Base-by-base conservation (phyloP, 345 rosid species). In the Cochlearia excelsa region DNA sequence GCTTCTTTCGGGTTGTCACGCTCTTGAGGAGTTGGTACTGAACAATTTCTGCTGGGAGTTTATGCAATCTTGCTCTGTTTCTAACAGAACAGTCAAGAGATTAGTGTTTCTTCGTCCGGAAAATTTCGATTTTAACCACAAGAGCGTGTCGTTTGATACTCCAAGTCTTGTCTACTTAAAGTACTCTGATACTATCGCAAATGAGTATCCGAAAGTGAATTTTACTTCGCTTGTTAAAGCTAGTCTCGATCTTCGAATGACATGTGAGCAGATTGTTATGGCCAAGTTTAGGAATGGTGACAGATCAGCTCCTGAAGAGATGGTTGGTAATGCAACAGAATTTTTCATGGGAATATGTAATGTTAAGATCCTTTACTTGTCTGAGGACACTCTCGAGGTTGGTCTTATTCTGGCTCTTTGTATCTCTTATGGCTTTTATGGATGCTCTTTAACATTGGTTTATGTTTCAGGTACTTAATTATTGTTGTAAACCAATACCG, bases 181-280 rank as follows among this genome's bases (percentile, higher is more conserved):
- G 4, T 47, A 11, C 6, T 3, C 37, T 27, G 65, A 60, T 47
- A 2, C n/a, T 47, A 37, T 47, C 4, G 65, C 54, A 1, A 11
- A 7, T 1, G n/a, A 11, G 11, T 60, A 60, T 47, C 46, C 54
- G 1, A 7, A 27, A 48, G 46, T n/a, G 46, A 9, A 10, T 2
- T 47, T 60, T 27, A 16, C 3, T 60, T 60, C 54, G 1, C 54
- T 60, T 37, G 54, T 37, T 37, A 54, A 60, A 45, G 54, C 65
- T 7, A 10, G 28, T 0, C 45, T 60, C 0, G 42, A 6, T 7
- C 35, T 47, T 28, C 27, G 29, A 4, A 27, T 60, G 54, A 35
- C 65, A 37, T 8, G 7, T 37, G 7, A 60, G 0, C 54, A 46
- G 4, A n/a, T 11, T 26, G 3, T 5, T 16, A 16, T 16, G 23